Conservation (phyloP, 1,284 basidiomycete genomes). For the Cutaneotrichosporon curvatum region DNA sequence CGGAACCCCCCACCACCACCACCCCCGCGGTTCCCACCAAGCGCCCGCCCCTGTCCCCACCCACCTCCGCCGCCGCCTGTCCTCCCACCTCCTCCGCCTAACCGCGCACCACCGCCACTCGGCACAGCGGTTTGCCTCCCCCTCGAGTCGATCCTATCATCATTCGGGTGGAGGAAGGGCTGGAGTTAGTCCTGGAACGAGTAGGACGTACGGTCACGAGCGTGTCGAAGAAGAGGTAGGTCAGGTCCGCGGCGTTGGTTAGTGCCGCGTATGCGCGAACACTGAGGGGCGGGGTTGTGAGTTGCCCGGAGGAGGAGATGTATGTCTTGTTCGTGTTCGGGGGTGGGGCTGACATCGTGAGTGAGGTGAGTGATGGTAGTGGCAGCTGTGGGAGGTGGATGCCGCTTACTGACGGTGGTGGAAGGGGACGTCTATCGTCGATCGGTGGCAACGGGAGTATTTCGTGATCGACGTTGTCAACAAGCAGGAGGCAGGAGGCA, state of each 20-base stretch:
- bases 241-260: slow-evolving; percentile 15
- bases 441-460: slow-evolving; percentile 7
- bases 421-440: not conserved
- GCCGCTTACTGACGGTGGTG: not conserved
- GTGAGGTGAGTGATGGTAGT: too few species aligned
- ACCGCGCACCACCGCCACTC: slow-evolving; percentile 13
- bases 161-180: slow-evolving; percentile 28
- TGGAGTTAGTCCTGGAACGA: slow-evolving; percentile 4
- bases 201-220: slow-evolving; percentile 25
- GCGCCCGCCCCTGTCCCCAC: too few species aligned
- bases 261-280: slow-evolving; percentile 16
- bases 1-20: slow-evolving; percentile 32
- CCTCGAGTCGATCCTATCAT: not conserved
- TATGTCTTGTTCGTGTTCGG: slow-evolving; percentile 22
- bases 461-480: too few species aligned
- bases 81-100: slow-evolving; percentile 12
- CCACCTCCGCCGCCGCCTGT: too few species aligned
- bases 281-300: slow-evolving; percentile 26
- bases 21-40: not conserved
- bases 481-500: too few species aligned
- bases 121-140: slow-evolving; percentile 15
- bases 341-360: slow-evolving; percentile 16
- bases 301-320: slow-evolving; percentile 31
- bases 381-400: not conserved
- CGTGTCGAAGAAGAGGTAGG: slow-evolving; percentile 38